Percentiles rank a stretch among this genome's conserved stretches.
Evolutionary conservation across 2,329 filamentous ascomycete species (phyloP).

Genomic region (Colletotrichum eleusines): DNA sequence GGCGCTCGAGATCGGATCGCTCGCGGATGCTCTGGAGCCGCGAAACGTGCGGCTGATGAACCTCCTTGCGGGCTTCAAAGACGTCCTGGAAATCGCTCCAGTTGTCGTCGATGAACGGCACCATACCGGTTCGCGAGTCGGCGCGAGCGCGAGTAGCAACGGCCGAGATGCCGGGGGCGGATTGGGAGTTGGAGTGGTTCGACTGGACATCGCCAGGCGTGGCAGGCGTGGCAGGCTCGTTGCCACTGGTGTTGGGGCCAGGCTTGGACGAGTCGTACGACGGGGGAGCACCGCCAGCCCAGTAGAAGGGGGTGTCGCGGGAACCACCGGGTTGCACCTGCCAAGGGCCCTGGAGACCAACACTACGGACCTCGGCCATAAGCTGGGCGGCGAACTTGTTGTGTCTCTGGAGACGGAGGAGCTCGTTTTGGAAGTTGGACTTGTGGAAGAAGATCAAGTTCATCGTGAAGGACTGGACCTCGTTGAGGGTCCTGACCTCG

Average conservation of each 20-base stretch:
- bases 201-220: slow-evolving; percentile 34
- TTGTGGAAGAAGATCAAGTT: slow-evolving; percentile 99
- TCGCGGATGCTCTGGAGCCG: slow-evolving; percentile 42
- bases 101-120: slow-evolving; percentile 47
- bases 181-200: slow-evolving; percentile 45
- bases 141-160: slow-evolving; percentile 43
- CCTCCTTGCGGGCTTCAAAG: slow-evolving; percentile 57
- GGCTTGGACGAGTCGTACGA: slow-evolving; percentile 48
- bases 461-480: slow-evolving; percentile 87
- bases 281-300: slow-evolving; percentile 52
- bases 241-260: slow-evolving; percentile 38
- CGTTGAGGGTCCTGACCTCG: slow-evolving; percentile 81
- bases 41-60: slow-evolving; percentile 47
- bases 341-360: slow-evolving; percentile 85
- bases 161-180: slow-evolving; percentile 47
- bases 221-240: slow-evolving; percentile 36
- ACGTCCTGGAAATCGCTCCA: slow-evolving; percentile 60
- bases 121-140: slow-evolving; percentile 38
- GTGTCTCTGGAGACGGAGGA: slow-evolving; percentile 87
- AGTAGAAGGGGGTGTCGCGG: slow-evolving; percentile 75
- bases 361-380: slow-evolving; percentile 85
- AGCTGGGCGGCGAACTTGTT: slow-evolving; percentile 96
- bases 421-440: slow-evolving; percentile 94
- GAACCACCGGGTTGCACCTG: slow-evolving; percentile 74
- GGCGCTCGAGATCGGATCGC: slow-evolving; percentile 25